A percentile compares a stretch with the other conserved stretches of the same genome.
Evolutionary conservation across 2,329 filamentous ascomycete genomes (phyloP).

Genomic region (Phyllosticta citrichinensis): DNA sequence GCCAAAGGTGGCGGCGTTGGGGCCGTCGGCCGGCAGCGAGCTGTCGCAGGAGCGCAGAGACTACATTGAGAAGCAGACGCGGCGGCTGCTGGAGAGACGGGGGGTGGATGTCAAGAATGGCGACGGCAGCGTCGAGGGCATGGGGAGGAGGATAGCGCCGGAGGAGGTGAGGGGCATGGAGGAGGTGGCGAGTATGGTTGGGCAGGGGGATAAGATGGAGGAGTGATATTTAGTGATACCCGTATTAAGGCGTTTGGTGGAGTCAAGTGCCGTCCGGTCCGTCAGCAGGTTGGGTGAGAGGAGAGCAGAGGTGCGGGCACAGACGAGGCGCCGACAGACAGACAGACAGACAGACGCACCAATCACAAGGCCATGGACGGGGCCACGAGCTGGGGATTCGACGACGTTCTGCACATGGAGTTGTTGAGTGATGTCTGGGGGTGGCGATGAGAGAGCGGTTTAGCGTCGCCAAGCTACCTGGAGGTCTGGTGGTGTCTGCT

Average conservation of each 20-base stretch:
- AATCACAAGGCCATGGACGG: background rate
- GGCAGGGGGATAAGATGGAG: slow-evolving; percentile 5
- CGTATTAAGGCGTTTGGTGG: background rate
- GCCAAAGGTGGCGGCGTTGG: slow-evolving; percentile 48
- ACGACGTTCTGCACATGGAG: background rate
- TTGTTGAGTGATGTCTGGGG: background rate
- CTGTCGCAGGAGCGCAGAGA: slow-evolving; percentile 60
- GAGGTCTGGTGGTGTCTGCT: background rate
- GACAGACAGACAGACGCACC: background rate
- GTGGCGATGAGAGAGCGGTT: too few relatives aligned
- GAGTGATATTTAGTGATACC: background rate
- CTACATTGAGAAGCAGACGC: slow-evolving; percentile 53
- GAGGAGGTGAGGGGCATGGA: slow-evolving; percentile 31
- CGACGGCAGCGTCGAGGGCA: slow-evolving; percentile 19
- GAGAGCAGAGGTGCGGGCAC: background rate
- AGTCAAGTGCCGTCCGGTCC: too few relatives aligned
- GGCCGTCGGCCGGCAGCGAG: slow-evolving; percentile 18
- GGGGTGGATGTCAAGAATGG: slow-evolving; percentile 46
- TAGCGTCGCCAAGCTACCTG: background rate
- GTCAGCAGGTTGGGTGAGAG: too few relatives aligned
- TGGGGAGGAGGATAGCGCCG: slow-evolving; percentile 19
- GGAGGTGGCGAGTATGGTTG: slow-evolving; percentile 14
- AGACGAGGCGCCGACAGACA: background rate
- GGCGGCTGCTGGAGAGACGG: slow-evolving; percentile 63
- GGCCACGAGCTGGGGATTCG: background rate